Evolutionary conservation across 768 basidiomycete species (phyloP).

Genomic region (Lactarius pseudohatsudake): DNA sequence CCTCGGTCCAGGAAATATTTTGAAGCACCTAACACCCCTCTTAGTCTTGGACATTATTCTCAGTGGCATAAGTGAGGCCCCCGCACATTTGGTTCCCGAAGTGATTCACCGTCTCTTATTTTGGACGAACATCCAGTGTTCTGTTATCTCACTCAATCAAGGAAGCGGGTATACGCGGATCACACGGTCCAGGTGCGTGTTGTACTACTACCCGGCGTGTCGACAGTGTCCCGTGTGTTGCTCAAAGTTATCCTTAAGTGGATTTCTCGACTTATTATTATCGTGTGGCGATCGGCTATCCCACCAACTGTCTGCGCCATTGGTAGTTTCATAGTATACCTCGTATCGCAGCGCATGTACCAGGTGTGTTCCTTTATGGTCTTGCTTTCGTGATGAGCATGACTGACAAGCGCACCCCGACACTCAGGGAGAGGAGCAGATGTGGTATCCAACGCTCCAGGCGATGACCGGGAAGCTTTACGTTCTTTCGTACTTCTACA

Average conservation of each 20-base stretch:
- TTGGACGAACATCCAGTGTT: background rate
- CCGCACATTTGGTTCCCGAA: background rate
- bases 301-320: conserved; percentile 8
- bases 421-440: background rate
- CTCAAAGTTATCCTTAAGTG: background rate
- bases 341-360: background rate
- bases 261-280: conserved; percentile 1
- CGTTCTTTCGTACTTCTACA: conserved; percentile 7
- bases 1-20: background rate
- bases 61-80: conserved; percentile 2
- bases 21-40: background rate
- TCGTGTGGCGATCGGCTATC: conserved; percentile 15
- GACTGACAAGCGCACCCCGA: background rate
- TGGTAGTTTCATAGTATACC: background rate
- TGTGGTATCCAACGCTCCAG: conserved; percentile 19
- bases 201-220: background rate
- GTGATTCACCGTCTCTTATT: background rate
- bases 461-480: conserved; percentile 12
- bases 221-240: background rate
- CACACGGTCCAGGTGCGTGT: conserved; percentile 8
- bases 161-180: conserved; percentile 1
- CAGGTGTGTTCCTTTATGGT: background rate
- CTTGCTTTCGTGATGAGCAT: background rate
- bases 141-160: conserved; percentile 6
- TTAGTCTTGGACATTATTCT: conserved; percentile 12